Evolutionary conservation across 805 yeast genomes (phyloP).

Genomic region (Phaffomyces thermotolerans): DNA sequence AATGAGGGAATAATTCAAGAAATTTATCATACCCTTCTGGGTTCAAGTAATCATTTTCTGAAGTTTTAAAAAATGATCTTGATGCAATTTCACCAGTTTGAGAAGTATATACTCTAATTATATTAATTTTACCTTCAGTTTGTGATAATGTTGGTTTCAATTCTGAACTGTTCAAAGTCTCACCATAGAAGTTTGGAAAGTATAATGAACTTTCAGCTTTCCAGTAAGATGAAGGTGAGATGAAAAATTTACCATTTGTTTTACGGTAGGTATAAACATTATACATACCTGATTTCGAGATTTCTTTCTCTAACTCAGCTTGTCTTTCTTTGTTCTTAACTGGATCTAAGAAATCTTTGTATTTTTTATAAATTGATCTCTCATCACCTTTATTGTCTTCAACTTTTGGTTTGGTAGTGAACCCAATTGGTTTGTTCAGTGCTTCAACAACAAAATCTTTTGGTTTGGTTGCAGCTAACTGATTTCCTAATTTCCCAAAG

Average conservation of each 20-base stretch:
- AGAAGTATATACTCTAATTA: conserved; percentile 60
- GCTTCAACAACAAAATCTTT: conserved; percentile 27
- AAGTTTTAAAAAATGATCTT: conserved; percentile 47
- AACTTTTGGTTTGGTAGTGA: conserved; percentile 29
- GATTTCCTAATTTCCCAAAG: conserved; percentile 28
- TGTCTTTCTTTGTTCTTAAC: conserved; percentile 42
- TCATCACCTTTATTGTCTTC: conserved; percentile 36
- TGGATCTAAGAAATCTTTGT: conserved; percentile 41
- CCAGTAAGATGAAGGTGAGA: conserved; percentile 77
- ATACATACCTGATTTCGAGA: conserved; percentile 60
- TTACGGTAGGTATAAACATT: conserved; percentile 58
- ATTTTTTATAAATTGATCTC: conserved; percentile 29
- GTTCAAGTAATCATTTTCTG: conserved; percentile 34
- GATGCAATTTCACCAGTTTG: conserved; percentile 65
- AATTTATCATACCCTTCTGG: conserved; percentile 36
- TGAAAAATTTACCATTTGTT: conserved; percentile 79
- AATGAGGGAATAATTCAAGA: conserved; percentile 35
- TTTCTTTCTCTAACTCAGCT: conserved; percentile 51
- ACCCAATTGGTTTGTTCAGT: conserved; percentile 43
- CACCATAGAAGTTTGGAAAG: conserved; percentile 73
- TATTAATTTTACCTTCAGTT: conserved; percentile 45
- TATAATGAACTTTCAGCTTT: conserved; percentile 62
- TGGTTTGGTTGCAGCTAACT: conserved; percentile 31
- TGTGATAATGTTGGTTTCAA: conserved; percentile 27
- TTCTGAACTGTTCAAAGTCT: conserved; percentile 35